These are phyloP conservation scores for Colletotrichum sojae DNA, from an alignment of 2,329 filamentous ascomycete genomes.

Conservation along the genomic window DNA sequence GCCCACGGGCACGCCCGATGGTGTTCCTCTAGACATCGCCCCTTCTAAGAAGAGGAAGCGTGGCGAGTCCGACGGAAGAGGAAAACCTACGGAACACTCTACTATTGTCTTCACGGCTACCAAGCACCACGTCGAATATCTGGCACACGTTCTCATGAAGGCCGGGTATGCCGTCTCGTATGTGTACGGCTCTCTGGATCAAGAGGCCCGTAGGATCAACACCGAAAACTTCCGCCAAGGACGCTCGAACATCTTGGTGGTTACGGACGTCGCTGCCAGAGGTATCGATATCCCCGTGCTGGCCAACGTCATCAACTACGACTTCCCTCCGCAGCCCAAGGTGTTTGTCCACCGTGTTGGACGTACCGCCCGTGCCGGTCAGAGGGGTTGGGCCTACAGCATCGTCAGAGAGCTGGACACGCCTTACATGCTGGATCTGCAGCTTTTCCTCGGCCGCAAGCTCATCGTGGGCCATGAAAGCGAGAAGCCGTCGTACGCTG, in stretches of 20 bases:
- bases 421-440: slow-evolving; percentile 92
- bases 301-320: slow-evolving; percentile 98
- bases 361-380: slow-evolving; percentile 93
- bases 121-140: slow-evolving; percentile 97
- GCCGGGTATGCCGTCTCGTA: slow-evolving; percentile 93
- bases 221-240: slow-evolving; percentile 91
- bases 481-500: slow-evolving; percentile 77
- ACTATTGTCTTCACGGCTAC: slow-evolving; percentile 96
- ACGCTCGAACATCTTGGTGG: slow-evolving; percentile 89
- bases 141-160: slow-evolving; percentile 82
- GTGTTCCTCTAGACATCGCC: slow-evolving; percentile 61
- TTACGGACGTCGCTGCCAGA: slow-evolving; percentile 95
- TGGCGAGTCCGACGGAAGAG: slow-evolving; percentile 65
- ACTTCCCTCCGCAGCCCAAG: slow-evolving; percentile 97
- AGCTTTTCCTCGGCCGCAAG: slow-evolving; percentile 91
- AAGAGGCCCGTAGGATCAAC: slow-evolving; percentile 91
- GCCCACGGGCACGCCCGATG: slow-evolving; percentile 76
- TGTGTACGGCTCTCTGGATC: slow-evolving; percentile 94
- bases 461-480: slow-evolving; percentile 81
- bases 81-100: slow-evolving; percentile 88
- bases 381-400: slow-evolving; percentile 95
- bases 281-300: slow-evolving; percentile 98
- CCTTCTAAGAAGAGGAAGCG: slow-evolving; percentile 81
- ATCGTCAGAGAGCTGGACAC: slow-evolving; percentile 89
- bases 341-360: slow-evolving; percentile 97